A percentile compares a stretch with the other conserved stretches of the same genome.
Evolutionary conservation across 2,329 filamentous ascomycete genomes (phyloP).

Genomic region (Colletotrichum acutatum): DNA sequence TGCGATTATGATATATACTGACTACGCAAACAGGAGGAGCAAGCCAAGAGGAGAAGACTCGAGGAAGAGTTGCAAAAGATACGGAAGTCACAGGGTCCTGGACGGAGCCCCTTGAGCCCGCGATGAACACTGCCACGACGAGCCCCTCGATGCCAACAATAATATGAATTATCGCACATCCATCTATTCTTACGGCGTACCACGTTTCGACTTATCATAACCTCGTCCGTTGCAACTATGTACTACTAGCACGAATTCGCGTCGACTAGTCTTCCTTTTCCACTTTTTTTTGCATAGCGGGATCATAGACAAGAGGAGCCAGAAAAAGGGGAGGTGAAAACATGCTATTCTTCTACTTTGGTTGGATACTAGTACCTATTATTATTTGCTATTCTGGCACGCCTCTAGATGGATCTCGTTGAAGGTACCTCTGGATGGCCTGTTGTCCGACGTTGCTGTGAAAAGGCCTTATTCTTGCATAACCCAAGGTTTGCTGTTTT

Average conservation of each 20-base stretch:
- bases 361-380: conserved; percentile 9
- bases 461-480: background rate
- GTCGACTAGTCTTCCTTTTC: background rate
- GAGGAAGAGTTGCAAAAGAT: conserved; percentile 62
- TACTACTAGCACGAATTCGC: background rate
- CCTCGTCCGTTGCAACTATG: background rate
- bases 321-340: background rate
- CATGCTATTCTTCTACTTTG: background rate
- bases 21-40: conserved; percentile 58
- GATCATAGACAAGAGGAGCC: conserved; percentile 2
- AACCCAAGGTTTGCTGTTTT: background rate
- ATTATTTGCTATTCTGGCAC: background rate
- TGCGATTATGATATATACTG: conserved; percentile 39
- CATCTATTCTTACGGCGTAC: background rate
- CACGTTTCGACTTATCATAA: background rate
- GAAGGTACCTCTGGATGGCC: background rate
- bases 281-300: conserved; percentile 26
- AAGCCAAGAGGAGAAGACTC: conserved; percentile 56
- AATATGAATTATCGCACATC: background rate
- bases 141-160: background rate
- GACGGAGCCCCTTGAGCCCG: conserved; percentile 57
- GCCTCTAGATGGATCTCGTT: background rate
- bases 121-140: conserved; percentile 35
- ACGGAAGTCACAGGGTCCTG: conserved; percentile 53
- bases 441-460: background rate